Base-by-base conservation (phyloP, 352 stramenopile genomes). In the Phytophthora citricola region DNA sequence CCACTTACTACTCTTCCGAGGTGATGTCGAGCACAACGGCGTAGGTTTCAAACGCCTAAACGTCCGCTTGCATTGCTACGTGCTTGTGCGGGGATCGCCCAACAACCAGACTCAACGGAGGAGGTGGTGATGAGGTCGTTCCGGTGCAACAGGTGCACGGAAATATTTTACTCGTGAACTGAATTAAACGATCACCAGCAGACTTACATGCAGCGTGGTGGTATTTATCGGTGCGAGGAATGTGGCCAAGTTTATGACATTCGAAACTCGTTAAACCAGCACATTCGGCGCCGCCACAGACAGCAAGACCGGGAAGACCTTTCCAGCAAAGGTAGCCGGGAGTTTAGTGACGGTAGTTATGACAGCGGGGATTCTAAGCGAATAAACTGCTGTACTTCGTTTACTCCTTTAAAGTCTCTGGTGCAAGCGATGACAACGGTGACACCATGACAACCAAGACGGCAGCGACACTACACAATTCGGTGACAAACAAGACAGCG, bases 221-320 rank as follows among this genome's bases (percentile, higher is more conserved):
- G 17, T 14, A 14, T 6, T 12, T 58, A 48, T 10, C 20, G 22
- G 24, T 58, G 50, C 15, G 11, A 8, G 4, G 29, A 39, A 5
- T 47, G 50, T 14, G 50, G 36, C 0, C 22, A 48, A 38, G 22
- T 48, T 15, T 58, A 49, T 3, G 50, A 15, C 9, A 39, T 49
- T 38, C 36, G 50, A 0, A 48, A 58, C 36, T 40, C 24, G 5
- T 38, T 58, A 24, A 58, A 58, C 36, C 50, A 58, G 50, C 50
- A 58, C 14, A 38, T 48, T 3, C 14, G 50, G 8, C 20, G 38
- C 6, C 50, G 5, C 6, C 50, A 47, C 36, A 36, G 50, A 7
- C 20, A 48, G 38, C 36, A 14, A 36, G 4, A 27, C 36, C 22
- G 29, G 10, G 5, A 39, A 39, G 5, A 53, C 6, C 5, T 12